Evolutionary conservation across 2,329 filamentous ascomycete species (phyloP).

Genomic region (Albifimbria verrucaria): DNA sequence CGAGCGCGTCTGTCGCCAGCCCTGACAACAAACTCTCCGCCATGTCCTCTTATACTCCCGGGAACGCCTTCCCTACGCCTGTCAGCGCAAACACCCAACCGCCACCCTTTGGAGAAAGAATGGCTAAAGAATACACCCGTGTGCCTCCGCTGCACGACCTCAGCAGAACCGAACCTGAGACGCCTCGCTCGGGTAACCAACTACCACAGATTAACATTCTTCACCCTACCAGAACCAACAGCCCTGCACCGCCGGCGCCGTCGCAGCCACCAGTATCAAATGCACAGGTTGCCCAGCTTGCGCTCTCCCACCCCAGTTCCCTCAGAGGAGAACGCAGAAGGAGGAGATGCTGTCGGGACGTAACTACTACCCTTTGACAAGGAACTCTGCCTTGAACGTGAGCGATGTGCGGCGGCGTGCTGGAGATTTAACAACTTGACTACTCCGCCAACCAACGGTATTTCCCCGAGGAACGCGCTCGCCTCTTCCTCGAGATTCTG

Average conservation of each 20-base stretch:
- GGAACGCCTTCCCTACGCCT: conserved; percentile 59
- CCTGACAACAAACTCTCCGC: conserved; percentile 62
- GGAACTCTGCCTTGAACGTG: conserved; percentile 77
- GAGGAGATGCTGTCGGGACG: conserved; percentile 84
- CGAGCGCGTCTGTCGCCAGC: conserved; percentile 55
- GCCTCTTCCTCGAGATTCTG: conserved; percentile 70
- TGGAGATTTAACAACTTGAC: conserved; percentile 81
- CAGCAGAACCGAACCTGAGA: conserved; percentile 53
- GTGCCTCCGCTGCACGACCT: conserved; percentile 60
- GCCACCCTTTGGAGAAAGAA: conserved; percentile 43
- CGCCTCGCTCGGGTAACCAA: conserved; percentile 45
- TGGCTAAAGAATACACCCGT: conserved; percentile 57
- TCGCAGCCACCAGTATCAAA: conserved; percentile 36
- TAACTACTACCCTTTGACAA: conserved; percentile 77
- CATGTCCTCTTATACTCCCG: conserved; percentile 46
- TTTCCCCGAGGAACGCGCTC: conserved; percentile 66
- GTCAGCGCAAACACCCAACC: conserved; percentile 53
- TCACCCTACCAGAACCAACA: conserved; percentile 47
- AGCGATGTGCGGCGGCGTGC: conserved; percentile 76
- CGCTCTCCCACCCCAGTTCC: conserved; percentile 54
- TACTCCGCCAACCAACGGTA: conserved; percentile 68
- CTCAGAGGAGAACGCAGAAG: conserved; percentile 63
- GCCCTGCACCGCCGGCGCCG: conserved; percentile 37
- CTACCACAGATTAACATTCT: conserved; percentile 58
- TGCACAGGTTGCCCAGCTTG: conserved; percentile 56